Conservation (phyloP, 1,139 yeast genomes). For the Debaryomyces udenii region DNA sequence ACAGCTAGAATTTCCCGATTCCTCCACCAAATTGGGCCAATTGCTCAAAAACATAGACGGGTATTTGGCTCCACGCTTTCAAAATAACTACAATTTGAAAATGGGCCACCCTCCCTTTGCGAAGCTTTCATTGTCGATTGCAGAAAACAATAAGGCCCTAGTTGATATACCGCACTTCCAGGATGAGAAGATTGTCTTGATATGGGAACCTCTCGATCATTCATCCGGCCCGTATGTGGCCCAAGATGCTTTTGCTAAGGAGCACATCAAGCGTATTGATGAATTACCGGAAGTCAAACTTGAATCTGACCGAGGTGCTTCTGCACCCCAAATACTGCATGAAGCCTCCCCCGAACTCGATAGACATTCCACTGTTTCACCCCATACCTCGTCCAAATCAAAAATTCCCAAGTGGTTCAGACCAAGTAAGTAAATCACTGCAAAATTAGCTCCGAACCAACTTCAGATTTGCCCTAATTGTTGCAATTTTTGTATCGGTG, state of each 20-base stretch:
- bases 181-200: constrained; percentile 34
- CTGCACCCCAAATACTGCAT: too few relatives aligned
- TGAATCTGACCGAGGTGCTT: constrained; percentile 32
- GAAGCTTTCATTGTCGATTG: constrained; percentile 33
- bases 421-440: neutral
- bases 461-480: too few relatives aligned
- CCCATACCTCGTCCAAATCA: too few relatives aligned
- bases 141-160: constrained; percentile 33
- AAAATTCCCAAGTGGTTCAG: neutral
- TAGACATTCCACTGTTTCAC: too few relatives aligned
- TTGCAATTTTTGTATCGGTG: too few relatives aligned
- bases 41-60: constrained; percentile 41
- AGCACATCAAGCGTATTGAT: constrained; percentile 23
- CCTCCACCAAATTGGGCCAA: constrained; percentile 45
- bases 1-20: constrained; percentile 48
- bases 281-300: constrained; percentile 47
- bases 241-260: constrained; percentile 9
- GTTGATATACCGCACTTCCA: constrained; percentile 38
- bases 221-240: constrained; percentile 28
- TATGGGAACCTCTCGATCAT: constrained; percentile 34
- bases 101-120: constrained; percentile 50
- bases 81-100: constrained; percentile 37
- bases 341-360: too few relatives aligned
- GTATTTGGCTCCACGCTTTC: constrained; percentile 39
- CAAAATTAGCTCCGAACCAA: neutral